Evolutionary conservation across 495 filamentous ascomycete genomes (phyloP), one percentile per base, ranked within the genome.

Genomic region (Annulohypoxylon maeteangense): DNA sequence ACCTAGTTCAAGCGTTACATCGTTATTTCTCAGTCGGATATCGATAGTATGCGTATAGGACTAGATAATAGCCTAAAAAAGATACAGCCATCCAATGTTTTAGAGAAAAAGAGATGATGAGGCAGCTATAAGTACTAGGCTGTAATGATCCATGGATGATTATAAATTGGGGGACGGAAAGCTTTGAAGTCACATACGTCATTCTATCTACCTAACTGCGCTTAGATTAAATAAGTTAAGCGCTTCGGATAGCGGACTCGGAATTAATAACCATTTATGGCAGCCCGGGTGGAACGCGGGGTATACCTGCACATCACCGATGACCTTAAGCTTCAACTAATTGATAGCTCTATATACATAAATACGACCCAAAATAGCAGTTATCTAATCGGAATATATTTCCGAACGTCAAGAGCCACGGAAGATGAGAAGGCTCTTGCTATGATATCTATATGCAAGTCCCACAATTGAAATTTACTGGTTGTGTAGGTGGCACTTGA

Each of bases 331-430:
- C 40, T 44, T 44, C 16, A 20, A 16, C n/a, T 20, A 7, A 42
- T 10, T 16, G 14, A 42, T 10, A 42, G 14, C 38, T 44, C 7
- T 20, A 25, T 11, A 48, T 48, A 42, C 25, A 20, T 20, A 25
- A 23, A 48, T 48, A 42, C 25, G 45, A 3, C 11, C 18, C 14
- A 22, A 27, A 18, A 53, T 32, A 23, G 34, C 31, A 31, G 45
- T 23, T 53, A 32, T 25, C 48, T 8, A 65, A 25, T 38, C 51
- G 31, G 32, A 47, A 48, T n/a, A n/a, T 38, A 45, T 53, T 40
- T 14, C 59, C 59, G 29, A 5, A 54, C 25, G 7, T 51, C 20
- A 18, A 12, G n/a, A 34, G 5, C 10, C 18, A 25, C 10, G 5
- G 25, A 16, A 54, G 60, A 54, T 63, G 42, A 27, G 27, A 8